Conservation (phyloP, 805 yeast genomes). For the Candida caryicola region DNA sequence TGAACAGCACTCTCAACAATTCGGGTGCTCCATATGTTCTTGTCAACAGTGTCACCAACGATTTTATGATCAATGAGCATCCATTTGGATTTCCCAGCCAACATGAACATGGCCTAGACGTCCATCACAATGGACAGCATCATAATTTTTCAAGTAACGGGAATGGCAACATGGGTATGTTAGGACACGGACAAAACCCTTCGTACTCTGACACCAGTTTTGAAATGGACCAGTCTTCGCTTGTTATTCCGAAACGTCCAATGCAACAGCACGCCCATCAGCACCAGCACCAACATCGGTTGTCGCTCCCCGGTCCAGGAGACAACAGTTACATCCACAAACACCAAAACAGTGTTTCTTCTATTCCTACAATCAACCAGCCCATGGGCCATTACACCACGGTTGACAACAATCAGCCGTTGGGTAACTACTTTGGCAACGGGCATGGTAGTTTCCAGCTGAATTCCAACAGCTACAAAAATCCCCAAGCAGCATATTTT, state of each 20-base stretch:
- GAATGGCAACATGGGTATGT: neutral
- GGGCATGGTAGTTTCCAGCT: neutral
- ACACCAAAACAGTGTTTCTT: constrained; percentile 8
- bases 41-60: constrained; percentile 8
- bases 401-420: neutral
- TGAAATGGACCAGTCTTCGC: neutral
- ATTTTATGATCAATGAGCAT: constrained; percentile 15
- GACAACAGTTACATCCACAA: constrained; percentile 1
- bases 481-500: neutral
- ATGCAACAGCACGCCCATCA: neutral
- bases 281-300: constrained; percentile 5
- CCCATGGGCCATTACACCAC: constrained; percentile 8
- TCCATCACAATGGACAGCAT: neutral
- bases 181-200: neutral
- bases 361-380: constrained; percentile 6
- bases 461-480: neutral
- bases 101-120: neutral
- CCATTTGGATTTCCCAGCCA: constrained; percentile 9
- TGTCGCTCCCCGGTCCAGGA: constrained; percentile 1
- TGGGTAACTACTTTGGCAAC: neutral
- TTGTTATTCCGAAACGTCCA: neutral
- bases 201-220: neutral
- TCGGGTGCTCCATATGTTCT: neutral
- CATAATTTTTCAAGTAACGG: neutral
- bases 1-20: neutral